A percentile compares a stretch with the other conserved stretches of the same genome.
Conservation (phyloP, 148 eudicot species). For the Rheum nobile region DNA sequence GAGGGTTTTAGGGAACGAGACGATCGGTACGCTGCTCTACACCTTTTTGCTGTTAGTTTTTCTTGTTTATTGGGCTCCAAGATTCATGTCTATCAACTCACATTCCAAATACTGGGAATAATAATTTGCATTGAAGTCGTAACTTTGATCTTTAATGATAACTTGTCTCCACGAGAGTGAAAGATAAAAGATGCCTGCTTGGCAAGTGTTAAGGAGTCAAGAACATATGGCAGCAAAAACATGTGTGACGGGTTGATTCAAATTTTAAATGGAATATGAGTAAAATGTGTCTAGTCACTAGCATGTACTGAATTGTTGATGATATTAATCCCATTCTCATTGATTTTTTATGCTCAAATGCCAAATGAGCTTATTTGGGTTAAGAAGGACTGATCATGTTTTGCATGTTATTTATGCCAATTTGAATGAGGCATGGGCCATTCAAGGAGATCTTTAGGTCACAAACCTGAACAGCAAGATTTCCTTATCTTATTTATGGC, state of each 20-base stretch:
- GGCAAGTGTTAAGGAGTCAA: not conserved
- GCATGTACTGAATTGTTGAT: not conserved
- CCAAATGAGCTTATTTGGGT: not conserved
- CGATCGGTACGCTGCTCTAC: conserved; percentile 50
- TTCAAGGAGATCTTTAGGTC: not conserved
- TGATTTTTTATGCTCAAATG: not conserved
- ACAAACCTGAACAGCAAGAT: not conserved
- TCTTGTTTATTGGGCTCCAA: not conserved
- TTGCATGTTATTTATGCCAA: not conserved
- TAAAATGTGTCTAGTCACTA: not conserved
- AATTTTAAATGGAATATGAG: not conserved
- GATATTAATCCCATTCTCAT: not conserved
- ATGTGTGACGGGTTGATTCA: not conserved
- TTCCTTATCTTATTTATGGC: not conserved
- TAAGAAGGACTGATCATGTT: not conserved
- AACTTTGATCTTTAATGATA: not conserved
- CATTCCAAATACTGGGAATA: not conserved
- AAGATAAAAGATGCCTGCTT: not conserved
- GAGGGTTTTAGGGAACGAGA: conserved; percentile 93
- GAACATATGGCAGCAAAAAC: not conserved
- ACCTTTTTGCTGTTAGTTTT: not conserved
- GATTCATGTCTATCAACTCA: not conserved
- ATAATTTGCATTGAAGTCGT: not conserved
- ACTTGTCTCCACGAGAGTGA: not conserved
- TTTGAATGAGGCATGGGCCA: not conserved